Base-by-base conservation (phyloP, 306 rosid species). In the Boehmeria nivea region DNA sequence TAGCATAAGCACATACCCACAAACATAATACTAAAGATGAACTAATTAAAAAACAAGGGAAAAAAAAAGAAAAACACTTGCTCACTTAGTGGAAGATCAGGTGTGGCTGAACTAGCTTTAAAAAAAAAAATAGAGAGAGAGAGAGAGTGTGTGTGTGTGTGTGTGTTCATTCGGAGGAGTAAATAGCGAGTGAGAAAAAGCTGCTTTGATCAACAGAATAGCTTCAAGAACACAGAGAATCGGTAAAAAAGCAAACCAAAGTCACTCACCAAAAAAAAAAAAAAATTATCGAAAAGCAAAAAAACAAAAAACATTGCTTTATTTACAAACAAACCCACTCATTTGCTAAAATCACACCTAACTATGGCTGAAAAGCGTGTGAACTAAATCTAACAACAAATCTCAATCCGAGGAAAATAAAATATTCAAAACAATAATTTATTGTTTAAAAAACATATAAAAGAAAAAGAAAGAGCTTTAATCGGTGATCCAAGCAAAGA, bases 401-500 rank as follows among this genome's bases (percentile, higher is more conserved):
- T 43, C 63, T 23, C 46, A 46, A 20, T 21, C 65, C 44, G n/a
- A n/a, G n/a, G 57, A 48, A 34, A 45, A 50, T 36, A 42, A 53
- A 72, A 64, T 54, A 44, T 56, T 54, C 15, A 55, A 68, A 61
- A 12, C 72, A 20, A 39, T 67, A 24, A 33, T n/a, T 4, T 18
- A 8, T n/a, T 27, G 12, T 25, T 17, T n/a, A 7, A 36, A 63
- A 6, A 16, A 42, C 23, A 26, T 14, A 60, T 10, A 49, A 31
- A 39, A 67, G 55, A 21, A 50, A 72, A 74, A 71, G 38, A 54
- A 74, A 72, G 47, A 43, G 42, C 75, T 60, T 79, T 40, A 20
- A 57, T 36, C 19, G 64, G 54, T 67, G 68, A 75, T 48, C 57
- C 43, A 86, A 90, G 83, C 75, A 70, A 78, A 68, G 86, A 79